Evolutionary conservation across 1,284 basidiomycete species (phyloP).

Genomic region (Melampsora larici-populina): DNA sequence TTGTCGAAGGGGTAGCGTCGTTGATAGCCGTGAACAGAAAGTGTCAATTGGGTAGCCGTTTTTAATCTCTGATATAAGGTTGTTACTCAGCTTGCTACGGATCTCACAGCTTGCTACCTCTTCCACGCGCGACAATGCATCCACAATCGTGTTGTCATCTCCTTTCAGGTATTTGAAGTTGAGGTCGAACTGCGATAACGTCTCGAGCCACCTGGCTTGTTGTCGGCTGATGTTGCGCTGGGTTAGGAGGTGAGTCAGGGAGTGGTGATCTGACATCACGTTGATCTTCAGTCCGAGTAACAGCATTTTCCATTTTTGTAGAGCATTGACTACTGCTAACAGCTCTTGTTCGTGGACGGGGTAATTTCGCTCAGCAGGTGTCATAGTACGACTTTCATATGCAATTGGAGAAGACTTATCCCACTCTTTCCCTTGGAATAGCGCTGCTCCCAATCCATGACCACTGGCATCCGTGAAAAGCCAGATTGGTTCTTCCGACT

Average conservation of each 20-base stretch:
- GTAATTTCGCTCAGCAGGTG: too few species aligned
- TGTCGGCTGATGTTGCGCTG: constrained; percentile 54
- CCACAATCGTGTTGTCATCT: constrained; percentile 54
- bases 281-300: constrained; percentile 49
- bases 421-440: constrained; percentile 13
- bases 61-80: too few species aligned
- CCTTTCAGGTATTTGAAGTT: constrained; percentile 54
- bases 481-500: constrained; percentile 45
- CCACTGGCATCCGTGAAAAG: constrained; percentile 43
- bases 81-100: too few species aligned
- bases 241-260: constrained; percentile 54
- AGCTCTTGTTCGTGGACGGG: too few species aligned
- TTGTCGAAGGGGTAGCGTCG: too few species aligned
- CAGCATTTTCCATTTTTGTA: neutral
- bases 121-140: constrained; percentile 52
- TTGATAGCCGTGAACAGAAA: too few species aligned
- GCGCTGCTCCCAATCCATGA: constrained; percentile 9
- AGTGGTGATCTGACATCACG: too few species aligned
- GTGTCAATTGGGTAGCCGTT: too few species aligned
- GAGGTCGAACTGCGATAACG: constrained; percentile 52
- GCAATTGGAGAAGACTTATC: constrained; percentile 10
- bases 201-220: too few species aligned
- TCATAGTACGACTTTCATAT: constrained; percentile 2
- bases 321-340: neutral
- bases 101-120: too few species aligned